Evolutionary conservation across 1,139 yeast genomes (phyloP).

Genomic region (Hyphopichia burtonii): DNA sequence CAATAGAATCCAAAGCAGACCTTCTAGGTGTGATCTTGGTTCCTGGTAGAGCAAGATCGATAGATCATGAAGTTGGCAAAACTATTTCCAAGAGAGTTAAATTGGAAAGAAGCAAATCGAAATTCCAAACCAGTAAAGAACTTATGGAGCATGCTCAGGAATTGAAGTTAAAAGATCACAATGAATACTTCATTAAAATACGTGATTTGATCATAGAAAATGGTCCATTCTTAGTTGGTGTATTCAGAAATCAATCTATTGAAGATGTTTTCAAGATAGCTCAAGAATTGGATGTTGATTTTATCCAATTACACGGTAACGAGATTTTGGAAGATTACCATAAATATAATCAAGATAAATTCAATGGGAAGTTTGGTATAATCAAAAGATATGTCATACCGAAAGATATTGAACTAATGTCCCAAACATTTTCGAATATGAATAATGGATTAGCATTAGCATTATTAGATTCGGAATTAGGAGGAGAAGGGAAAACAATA

Average conservation of each 20-base stretch:
- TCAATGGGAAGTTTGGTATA: slow-evolving; percentile 48
- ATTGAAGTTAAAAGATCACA: slow-evolving; percentile 14
- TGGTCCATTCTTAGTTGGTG: slow-evolving; percentile 85
- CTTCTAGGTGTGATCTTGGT: slow-evolving; percentile 84
- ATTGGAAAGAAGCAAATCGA: slow-evolving; percentile 10
- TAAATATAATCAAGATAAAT: slow-evolving; percentile 27
- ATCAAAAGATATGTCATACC: slow-evolving; percentile 73
- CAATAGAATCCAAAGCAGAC: slow-evolving; percentile 71
- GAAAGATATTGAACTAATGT: slow-evolving; percentile 35
- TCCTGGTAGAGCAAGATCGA: slow-evolving; percentile 75
- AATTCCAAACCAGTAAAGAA: slow-evolving; percentile 16
- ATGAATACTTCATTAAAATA: slow-evolving; percentile 36
- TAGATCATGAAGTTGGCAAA: slow-evolving; percentile 53
- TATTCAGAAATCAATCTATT: slow-evolving; percentile 77
- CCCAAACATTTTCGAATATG: slow-evolving; percentile 3
- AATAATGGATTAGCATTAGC: slow-evolving; percentile 47
- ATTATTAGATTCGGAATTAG: slow-evolving; percentile 81
- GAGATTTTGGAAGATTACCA: slow-evolving; percentile 64
- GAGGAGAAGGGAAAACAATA: slow-evolving; percentile 83
- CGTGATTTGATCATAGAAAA: slow-evolving; percentile 33
- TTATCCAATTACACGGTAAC: slow-evolving; percentile 86
- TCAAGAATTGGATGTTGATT: slow-evolving; percentile 55
- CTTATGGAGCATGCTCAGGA: slow-evolving; percentile 16
- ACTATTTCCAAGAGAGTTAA: slow-evolving; percentile 45
- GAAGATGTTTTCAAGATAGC: slow-evolving; percentile 56